Evolutionary conservation across 768 basidiomycete species (phyloP).

Genomic region (Leccinum variicolor): DNA sequence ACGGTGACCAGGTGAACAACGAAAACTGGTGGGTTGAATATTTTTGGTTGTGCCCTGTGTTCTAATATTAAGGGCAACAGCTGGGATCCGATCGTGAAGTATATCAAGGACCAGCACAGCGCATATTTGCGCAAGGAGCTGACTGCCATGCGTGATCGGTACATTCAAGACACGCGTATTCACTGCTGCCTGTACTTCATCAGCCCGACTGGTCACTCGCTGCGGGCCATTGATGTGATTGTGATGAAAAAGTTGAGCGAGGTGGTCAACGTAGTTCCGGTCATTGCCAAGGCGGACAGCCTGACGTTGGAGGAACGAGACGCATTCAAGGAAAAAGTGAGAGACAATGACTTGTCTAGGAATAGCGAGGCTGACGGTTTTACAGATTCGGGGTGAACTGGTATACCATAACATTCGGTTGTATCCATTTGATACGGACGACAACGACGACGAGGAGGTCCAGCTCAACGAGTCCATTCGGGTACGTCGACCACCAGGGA

Average conservation of each 20-base stretch:
- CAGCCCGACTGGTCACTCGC: constrained; percentile 96
- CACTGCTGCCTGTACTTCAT: constrained; percentile 99
- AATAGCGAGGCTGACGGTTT: constrained; percentile 8
- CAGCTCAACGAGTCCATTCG: constrained; percentile 87
- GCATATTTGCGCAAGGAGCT: constrained; percentile 98
- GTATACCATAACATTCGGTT: constrained; percentile 88
- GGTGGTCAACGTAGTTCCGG: constrained; percentile 99
- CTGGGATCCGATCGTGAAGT: constrained; percentile 99
- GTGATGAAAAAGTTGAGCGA: constrained; percentile 99
- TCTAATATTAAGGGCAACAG: constrained; percentile 36
- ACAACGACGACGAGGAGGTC: constrained; percentile 90
- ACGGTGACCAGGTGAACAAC: constrained; percentile 98
- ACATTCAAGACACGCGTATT: constrained; percentile 97
- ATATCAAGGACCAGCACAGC: constrained; percentile 99
- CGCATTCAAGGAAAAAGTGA: constrained; percentile 87
- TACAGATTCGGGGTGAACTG: constrained; percentile 89
- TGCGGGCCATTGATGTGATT: constrained; percentile 95
- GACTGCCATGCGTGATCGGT: constrained; percentile 97
- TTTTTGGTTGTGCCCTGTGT: background rate
- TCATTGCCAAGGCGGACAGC: constrained; percentile 96
- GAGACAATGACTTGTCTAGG: constrained; percentile 7
- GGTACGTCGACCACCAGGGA: constrained; percentile 44
- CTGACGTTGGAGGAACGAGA: constrained; percentile 92
- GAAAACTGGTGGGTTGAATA: constrained; percentile 77
- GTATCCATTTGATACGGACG: constrained; percentile 97